Base-by-base conservation (phyloP, 139 green algal species). In the Pleodorina starrii region DNA sequence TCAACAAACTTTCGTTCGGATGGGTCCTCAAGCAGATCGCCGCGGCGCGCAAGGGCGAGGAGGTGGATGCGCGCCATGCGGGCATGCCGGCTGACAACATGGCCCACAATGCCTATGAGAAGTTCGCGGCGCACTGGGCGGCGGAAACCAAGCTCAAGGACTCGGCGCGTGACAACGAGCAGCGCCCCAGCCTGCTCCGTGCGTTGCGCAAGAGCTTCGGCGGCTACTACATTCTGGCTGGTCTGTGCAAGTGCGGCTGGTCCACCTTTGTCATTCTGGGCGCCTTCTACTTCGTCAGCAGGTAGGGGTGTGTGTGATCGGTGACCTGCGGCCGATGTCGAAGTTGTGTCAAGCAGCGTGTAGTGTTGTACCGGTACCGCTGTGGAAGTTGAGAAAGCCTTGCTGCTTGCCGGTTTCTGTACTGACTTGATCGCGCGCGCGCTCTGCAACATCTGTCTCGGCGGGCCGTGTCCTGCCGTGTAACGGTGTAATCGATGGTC, bases 261-360 rank as follows among this genome's bases (percentile, higher is more conserved):
- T 78, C 46, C 5, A 51, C 51, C 14, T 91, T 90, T 44, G 89
- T 94, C 35, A 81, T 94, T 36, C 82, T 89, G 29, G 91, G 89
- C 38, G 91, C 91, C n/a, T 92, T 84, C 86, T 92, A 91, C 89
- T 92, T 94, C 74, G 89, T 91, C 43, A 46, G 75, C 43, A 86
- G 80, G 78, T n/a, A n/a, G n/a, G n/a, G n/a, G n/a, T n/a, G n/a
- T n/a, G n/a, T n/a, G n/a, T n/a, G n/a, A n/a, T n/a, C n/a, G n/a
- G n/a, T n/a, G n/a, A n/a, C n/a, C n/a, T n/a, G n/a, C n/a, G n/a
- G n/a, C n/a, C n/a, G n/a, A n/a, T n/a, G n/a, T n/a, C n/a, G n/a
- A n/a, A n/a, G n/a, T n/a, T n/a, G n/a, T n/a, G n/a, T n/a, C n/a
- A n/a, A n/a, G n/a, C n/a, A n/a, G n/a, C n/a, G n/a, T n/a, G n/a